Evolutionary conservation across 2,329 filamentous ascomycete species (phyloP), one percentile per base, ranked within the genome.

Genomic region (Escovopsis sp.): DNA sequence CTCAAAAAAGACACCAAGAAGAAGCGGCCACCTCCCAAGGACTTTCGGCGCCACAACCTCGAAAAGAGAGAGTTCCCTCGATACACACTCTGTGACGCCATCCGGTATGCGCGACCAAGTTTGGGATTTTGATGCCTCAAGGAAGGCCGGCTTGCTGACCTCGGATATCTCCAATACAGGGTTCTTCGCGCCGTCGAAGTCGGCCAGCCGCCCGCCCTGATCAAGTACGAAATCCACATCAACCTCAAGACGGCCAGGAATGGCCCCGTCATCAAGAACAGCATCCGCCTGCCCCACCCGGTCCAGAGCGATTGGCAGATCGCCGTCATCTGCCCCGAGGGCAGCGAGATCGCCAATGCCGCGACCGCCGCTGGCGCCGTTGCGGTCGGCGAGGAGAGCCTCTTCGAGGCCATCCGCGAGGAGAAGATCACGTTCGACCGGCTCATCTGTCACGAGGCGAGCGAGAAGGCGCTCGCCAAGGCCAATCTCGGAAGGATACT

Each of bases 121-220:
- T 15, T 15, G 15, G 15, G 15, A 15, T 15, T 15, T 2, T 15
- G 15, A 15, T 15, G 15, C 15, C 15, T 15, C 15, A 2, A 15
- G 15, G 15, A 15, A 15, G 23, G 23, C 23, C 23, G 23, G 23
- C 23, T 23, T 23, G 23, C 23, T 23, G 23, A 23, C 23, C 23
- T 23, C 4, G 8, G 28, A 12, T 26, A 10, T 32, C 46, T n/a
- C 10, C 11, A 11, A 12, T n/a, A 38, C 43, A 94, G 87, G 59
- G 91, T 94, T 59, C 77, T 98, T 50, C 85, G 86, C 55, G 89
- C 91, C 39, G 80, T 82, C 56, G 91, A 98, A 73, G 88, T 95
- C 53, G 89, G 91, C 56, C 77, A 77, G 42, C 74, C 80, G 39
- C 82, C 85, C 3, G 70, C 73, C 3, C 68, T 70, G 10, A 70